phyloP scores from a whole-genome alignment of 2,329 filamentous ascomycete species.

The Aquanectria penicillioides region DNA sequence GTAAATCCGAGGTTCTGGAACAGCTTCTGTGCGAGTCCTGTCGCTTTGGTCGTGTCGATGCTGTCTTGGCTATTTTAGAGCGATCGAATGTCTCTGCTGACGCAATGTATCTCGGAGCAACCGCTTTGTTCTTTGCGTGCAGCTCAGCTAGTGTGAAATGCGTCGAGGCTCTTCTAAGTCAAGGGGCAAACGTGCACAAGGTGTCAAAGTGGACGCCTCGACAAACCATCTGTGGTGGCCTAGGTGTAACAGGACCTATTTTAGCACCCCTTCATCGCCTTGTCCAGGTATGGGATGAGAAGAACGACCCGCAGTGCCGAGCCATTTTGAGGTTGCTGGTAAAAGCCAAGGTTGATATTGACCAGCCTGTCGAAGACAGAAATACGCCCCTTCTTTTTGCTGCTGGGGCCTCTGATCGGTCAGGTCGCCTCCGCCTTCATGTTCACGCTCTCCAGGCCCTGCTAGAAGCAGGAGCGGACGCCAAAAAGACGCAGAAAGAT shows the following conservation, averaged over 20 bases:
- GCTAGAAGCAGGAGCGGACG: slow-evolving; percentile 21
- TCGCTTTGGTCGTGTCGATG: slow-evolving; percentile 19
- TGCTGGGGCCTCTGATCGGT: neutral
- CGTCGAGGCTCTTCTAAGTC: slow-evolving; percentile 24
- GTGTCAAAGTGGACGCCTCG: slow-evolving; percentile 5
- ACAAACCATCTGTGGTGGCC: neutral
- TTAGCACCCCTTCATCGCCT: slow-evolving; percentile 22
- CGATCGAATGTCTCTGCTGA: slow-evolving; percentile 27
- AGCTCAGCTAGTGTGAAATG: slow-evolving; percentile 8
- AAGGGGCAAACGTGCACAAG: slow-evolving; percentile 27
- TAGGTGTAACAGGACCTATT: neutral
- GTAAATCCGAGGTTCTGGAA: slow-evolving; percentile 21
- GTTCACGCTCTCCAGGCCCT: slow-evolving; percentile 14
- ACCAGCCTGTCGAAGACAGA: slow-evolving; percentile 3
- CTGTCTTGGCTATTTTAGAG: slow-evolving; percentile 21
- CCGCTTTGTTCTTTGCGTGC: slow-evolving; percentile 30
- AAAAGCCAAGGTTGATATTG: slow-evolving; percentile 24
- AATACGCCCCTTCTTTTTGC: slow-evolving; percentile 16
- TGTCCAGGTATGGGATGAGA: slow-evolving; percentile 3
- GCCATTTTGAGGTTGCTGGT: slow-evolving; percentile 23
- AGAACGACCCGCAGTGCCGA: slow-evolving; percentile 18
- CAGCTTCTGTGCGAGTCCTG: slow-evolving; percentile 34
- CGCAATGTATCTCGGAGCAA: slow-evolving; percentile 16
- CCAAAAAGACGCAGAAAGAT: neutral
- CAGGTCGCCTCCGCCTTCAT: neutral